Evolutionary conservation across 192 early-diverging fungal genomes (phyloP).

Genomic region (Coemansia sp.): DNA sequence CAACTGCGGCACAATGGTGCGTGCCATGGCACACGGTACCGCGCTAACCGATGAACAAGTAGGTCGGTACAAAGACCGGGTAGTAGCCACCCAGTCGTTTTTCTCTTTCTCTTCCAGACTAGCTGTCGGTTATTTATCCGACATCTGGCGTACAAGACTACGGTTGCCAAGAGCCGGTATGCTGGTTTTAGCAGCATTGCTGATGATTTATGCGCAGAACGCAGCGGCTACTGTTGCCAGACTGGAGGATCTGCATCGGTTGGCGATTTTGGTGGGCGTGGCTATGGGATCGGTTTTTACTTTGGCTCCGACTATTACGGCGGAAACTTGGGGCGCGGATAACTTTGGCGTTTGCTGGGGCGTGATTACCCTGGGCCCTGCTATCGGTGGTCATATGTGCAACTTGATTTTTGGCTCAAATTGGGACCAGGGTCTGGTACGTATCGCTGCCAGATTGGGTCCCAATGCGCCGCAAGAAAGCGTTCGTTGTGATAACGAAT

Average conservation of each 20-base stretch:
- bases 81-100: constrained; percentile 56
- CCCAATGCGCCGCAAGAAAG: constrained; percentile 12
- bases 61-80: constrained; percentile 47
- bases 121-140: constrained; percentile 43
- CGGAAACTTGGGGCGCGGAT: constrained; percentile 57
- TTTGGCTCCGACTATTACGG: constrained; percentile 50
- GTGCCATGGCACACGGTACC: constrained; percentile 38
- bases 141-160: constrained; percentile 44
- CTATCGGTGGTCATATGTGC: constrained; percentile 66
- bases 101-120: constrained; percentile 52
- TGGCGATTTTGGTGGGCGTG: constrained; percentile 43
- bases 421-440: constrained; percentile 52
- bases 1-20: constrained; percentile 57
- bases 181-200: constrained; percentile 25
- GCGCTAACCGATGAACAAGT: constrained; percentile 32
- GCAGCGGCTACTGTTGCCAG: constrained; percentile 15
- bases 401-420: constrained; percentile 64
- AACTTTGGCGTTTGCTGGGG: constrained; percentile 62
- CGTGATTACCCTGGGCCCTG: constrained; percentile 59
- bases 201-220: constrained; percentile 50
- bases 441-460: constrained; percentile 21
- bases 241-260: constrained; percentile 32
- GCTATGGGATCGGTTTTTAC: constrained; percentile 55
- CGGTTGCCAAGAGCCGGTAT: constrained; percentile 45
- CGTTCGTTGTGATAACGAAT: constrained; percentile 34